Evolutionary conservation across 2,329 filamentous ascomycete species (phyloP).

Genomic region (Colletotrichum musicola): DNA sequence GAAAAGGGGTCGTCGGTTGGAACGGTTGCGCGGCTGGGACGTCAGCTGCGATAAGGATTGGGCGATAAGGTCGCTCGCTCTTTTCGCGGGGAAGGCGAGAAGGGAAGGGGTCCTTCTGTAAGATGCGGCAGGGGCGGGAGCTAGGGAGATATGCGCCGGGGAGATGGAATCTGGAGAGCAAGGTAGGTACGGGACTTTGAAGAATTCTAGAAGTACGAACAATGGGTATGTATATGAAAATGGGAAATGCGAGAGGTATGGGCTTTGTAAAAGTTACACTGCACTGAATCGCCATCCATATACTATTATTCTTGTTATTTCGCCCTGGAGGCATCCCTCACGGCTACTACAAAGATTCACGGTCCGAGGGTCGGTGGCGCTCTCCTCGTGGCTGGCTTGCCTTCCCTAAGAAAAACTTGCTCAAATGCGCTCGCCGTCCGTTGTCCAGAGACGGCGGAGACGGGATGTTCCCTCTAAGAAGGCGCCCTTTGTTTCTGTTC

Average conservation of each 20-base stretch:
- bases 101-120: background rate
- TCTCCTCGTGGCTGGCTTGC: constrained; percentile 19
- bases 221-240: too few relatives aligned
- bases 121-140: background rate
- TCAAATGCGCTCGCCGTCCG: constrained; percentile 54
- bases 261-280: too few relatives aligned
- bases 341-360: too few relatives aligned
- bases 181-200: too few relatives aligned
- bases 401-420: constrained; percentile 48
- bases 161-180: background rate
- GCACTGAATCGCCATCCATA: too few relatives aligned
- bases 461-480: constrained; percentile 32
- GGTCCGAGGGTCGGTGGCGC: constrained; percentile 19
- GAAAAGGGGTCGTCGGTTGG: too few relatives aligned
- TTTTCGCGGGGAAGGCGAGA: background rate
- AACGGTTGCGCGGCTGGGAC: too few relatives aligned
- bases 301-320: too few relatives aligned
- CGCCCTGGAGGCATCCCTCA: too few relatives aligned
- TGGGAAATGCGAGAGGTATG: too few relatives aligned
- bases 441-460: constrained; percentile 19
- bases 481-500: background rate
- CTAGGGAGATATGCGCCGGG: background rate
- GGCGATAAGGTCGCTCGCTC: background rate
- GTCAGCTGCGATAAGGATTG: background rate
- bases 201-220: too few relatives aligned